Evolutionary conservation across 345 rosid genomes (phyloP), one percentile per base, ranked within the genome.

Genomic region (Eutrema japonicum): DNA sequence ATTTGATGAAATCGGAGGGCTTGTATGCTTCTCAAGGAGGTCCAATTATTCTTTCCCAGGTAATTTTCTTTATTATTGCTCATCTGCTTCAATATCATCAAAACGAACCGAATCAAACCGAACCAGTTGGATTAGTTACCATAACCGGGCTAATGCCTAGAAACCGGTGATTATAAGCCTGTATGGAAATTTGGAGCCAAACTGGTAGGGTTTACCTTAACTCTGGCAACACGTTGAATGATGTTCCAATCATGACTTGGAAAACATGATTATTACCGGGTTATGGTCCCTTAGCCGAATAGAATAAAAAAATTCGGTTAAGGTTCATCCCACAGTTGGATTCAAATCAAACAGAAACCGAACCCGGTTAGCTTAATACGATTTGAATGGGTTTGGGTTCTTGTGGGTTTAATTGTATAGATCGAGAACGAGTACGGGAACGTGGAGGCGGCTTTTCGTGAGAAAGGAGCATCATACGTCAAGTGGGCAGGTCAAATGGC

Each of bases 21-120:
- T 74, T 95, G 51, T 95, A 78, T 73, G 99, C 97, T 78, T 87
- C 96, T 1, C 97, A 87, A 47, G 93, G 99, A 52, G 99, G 99
- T 49, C 99, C 99, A n/a, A 87, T 92, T 46, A 92, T 95, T 74
- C 77, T 95, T 3, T 92, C 97, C 12, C 97, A 94, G 97, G 95
- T 89, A 66, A 12, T 22, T 45, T 5, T 5, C 12, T 46, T 56
- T 22, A 1, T 62, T 10, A 5, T 49, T 56, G 14, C 8, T 7
- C 10, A 52, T 40, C 7, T 55, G 10, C 2, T 38, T 30, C 38
- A 32, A 27, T 49, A 26, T 69, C 4, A 61, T 32, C 26, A 2
- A 56, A 40, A 35, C 52, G 0, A 61, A 47, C 10, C 46, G 10
- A 51, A 51, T 35, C 35, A 43, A 61, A 47, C 10, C 46, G 10